A percentile compares a stretch with the other conserved stretches of the same genome.
Evolutionary conservation across 768 basidiomycete species (phyloP).

Genomic region (Erythrobasidium yunnanense): DNA sequence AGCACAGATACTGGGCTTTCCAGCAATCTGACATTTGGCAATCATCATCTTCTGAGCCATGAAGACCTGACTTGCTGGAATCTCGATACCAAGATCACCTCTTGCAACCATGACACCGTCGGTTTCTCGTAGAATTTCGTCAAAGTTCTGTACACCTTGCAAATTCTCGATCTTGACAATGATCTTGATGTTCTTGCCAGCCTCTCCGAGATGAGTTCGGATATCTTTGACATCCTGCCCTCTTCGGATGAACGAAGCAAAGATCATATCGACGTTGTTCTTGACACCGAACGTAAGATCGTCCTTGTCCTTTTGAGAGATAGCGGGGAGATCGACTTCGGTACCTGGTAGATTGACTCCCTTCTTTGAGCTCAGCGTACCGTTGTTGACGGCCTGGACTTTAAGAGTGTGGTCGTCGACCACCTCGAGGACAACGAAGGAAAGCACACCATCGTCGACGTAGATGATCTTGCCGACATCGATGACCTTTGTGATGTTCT

Average conservation of each 20-base stretch:
- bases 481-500: slow-evolving; percentile 88
- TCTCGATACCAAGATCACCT: slow-evolving; percentile 98
- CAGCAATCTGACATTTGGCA: slow-evolving; percentile 92
- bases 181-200: slow-evolving; percentile 92
- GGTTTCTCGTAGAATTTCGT: slow-evolving; percentile 85
- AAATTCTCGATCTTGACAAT: slow-evolving; percentile 99
- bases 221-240: slow-evolving; percentile 90
- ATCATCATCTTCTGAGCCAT: slow-evolving; percentile 99
- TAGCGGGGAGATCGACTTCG: slow-evolving; percentile 87
- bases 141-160: slow-evolving; percentile 97
- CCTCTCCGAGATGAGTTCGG: slow-evolving; percentile 81
- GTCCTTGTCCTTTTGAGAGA: slow-evolving; percentile 95
- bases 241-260: slow-evolving; percentile 95
- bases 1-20: slow-evolving; percentile 96
- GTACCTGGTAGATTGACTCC: slow-evolving; percentile 99
- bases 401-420: slow-evolving; percentile 53
- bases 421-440: slow-evolving; percentile 36
- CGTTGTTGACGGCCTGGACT: slow-evolving; percentile 85
- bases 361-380: slow-evolving; percentile 86
- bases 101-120: slow-evolving; percentile 99
- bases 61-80: slow-evolving; percentile 98
- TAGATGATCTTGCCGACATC: slow-evolving; percentile 95
- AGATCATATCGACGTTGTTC: slow-evolving; percentile 98
- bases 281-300: slow-evolving; percentile 88
- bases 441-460: slow-evolving; percentile 72